Percentiles rank a stretch among this genome's conserved stretches.
Evolutionary conservation across 306 rosid genomes (phyloP).

Genomic region (Castanea mollissima): DNA sequence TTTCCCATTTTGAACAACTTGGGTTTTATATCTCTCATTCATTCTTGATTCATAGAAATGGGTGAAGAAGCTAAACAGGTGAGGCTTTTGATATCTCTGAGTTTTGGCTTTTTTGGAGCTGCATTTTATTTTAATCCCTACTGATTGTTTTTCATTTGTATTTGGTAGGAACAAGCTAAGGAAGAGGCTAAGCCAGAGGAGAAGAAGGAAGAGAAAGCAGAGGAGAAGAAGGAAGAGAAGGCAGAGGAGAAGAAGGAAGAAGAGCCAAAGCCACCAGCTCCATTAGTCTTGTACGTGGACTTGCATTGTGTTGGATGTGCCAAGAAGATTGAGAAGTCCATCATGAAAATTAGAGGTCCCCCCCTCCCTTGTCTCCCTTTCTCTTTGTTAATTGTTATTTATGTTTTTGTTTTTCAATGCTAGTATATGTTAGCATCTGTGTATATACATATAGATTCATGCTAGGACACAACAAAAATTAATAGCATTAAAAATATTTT

Average conservation of each 20-base stretch:
- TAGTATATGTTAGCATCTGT: too few relatives aligned
- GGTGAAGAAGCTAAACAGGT: conserved; percentile 81
- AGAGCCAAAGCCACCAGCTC: conserved; percentile 59
- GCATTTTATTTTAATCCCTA: neutral
- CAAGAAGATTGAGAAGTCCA: conserved; percentile 71
- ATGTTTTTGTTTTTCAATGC: neutral
- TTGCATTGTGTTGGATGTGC: conserved; percentile 89
- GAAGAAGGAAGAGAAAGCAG: conserved; percentile 9
- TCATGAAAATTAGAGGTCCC: conserved; percentile 68
- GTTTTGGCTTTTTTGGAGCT: neutral
- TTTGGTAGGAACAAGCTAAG: conserved; percentile 43
- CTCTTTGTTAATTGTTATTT: conserved; percentile 6
- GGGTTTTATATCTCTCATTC: conserved; percentile 10
- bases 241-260: conserved; percentile 27
- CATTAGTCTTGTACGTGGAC: conserved; percentile 66
- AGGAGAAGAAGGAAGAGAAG: conserved; percentile 20
- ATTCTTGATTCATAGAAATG: conserved; percentile 40
- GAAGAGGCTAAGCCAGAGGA: conserved; percentile 41
- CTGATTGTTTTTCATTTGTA: neutral
- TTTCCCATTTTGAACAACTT: conserved; percentile 20
- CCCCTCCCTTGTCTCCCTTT: neutral
- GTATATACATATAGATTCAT: neutral
- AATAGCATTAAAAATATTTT: too few relatives aligned
- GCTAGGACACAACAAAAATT: neutral
- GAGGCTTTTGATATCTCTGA: conserved; percentile 13